These are phyloP conservation scores for Lagenaria siceraria DNA, from an alignment of 306 rosid species.

Conservation along the genomic window DNA sequence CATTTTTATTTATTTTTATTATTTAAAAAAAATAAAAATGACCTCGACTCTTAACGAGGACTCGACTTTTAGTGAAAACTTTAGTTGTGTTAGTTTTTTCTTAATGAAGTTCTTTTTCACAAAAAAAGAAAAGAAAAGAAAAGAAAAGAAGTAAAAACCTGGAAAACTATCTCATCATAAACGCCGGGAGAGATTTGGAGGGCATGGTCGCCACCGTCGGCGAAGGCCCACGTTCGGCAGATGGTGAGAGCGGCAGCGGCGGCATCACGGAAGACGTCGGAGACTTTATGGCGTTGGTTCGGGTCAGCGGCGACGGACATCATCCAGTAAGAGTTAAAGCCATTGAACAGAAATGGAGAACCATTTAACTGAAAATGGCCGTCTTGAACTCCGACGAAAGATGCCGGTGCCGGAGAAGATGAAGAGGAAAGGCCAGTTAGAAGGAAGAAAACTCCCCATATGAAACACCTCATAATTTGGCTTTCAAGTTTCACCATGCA, in stretches of 20 bases:
- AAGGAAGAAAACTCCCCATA: neutral
- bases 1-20: too few species aligned
- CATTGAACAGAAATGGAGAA: constrained; percentile 53
- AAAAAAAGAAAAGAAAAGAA: neutral
- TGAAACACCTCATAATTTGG: neutral
- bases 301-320: constrained; percentile 67
- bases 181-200: constrained; percentile 75
- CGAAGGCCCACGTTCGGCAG: constrained; percentile 83
- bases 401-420: neutral
- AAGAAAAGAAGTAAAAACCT: constrained; percentile 19
- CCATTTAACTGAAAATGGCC: constrained; percentile 34
- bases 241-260: constrained; percentile 41
- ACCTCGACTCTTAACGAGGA: too few species aligned
- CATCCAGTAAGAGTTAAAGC: constrained; percentile 88
- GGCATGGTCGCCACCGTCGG: constrained; percentile 59
- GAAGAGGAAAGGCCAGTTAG: neutral
- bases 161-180: constrained; percentile 60
- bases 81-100: too few species aligned
- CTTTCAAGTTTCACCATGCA: neutral
- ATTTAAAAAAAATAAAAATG: too few species aligned
- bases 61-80: too few species aligned
- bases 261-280: constrained; percentile 57
- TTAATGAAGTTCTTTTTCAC: too few species aligned
- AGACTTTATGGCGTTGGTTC: constrained; percentile 53
- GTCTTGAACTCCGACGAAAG: neutral